Conservation (phyloP, 1,284 basidiomycete genomes). For the Malassezia brasiliensis region DNA sequence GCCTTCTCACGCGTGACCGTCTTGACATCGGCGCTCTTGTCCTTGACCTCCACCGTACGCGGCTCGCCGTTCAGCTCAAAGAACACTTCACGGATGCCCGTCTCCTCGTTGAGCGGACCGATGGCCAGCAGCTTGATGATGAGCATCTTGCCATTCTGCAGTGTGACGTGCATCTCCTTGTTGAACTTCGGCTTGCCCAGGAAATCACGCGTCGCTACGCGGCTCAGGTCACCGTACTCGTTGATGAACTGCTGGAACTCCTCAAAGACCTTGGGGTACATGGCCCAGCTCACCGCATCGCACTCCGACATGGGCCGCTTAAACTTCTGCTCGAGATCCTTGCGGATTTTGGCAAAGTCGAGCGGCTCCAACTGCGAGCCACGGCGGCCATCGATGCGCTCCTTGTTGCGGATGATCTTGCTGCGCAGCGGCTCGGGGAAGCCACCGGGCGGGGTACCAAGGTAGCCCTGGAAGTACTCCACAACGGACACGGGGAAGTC, state of each 20-base stretch:
- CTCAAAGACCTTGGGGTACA: constrained; percentile 95
- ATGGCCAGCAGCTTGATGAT: constrained; percentile 93
- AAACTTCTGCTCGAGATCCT: constrained; percentile 81
- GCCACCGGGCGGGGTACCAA: constrained; percentile 66
- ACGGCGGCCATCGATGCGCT: constrained; percentile 83
- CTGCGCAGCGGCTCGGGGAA: constrained; percentile 94
- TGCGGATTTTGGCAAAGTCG: constrained; percentile 92
- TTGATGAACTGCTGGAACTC: constrained; percentile 90
- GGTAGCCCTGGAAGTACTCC: constrained; percentile 63
- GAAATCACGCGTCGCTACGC: constrained; percentile 90
- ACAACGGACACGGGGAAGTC: constrained; percentile 76
- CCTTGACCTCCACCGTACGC: constrained; percentile 61
- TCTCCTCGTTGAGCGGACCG: constrained; percentile 80
- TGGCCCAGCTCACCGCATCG: constrained; percentile 89
- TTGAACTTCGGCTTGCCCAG: constrained; percentile 78
- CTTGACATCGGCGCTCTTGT: constrained; percentile 86
- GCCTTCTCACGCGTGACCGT: constrained; percentile 89
- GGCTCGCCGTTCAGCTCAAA: constrained; percentile 60
- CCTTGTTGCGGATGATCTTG: constrained; percentile 84
- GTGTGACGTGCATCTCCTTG: constrained; percentile 92
- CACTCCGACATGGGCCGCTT: constrained; percentile 72
- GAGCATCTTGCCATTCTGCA: constrained; percentile 88
- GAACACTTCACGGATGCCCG: constrained; percentile 90
- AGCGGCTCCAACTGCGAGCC: constrained; percentile 76
- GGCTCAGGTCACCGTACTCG: constrained; percentile 78